Evolutionary conservation across 192 early-diverging fungal species (phyloP).

Genomic region (Dissophora ornata): DNA sequence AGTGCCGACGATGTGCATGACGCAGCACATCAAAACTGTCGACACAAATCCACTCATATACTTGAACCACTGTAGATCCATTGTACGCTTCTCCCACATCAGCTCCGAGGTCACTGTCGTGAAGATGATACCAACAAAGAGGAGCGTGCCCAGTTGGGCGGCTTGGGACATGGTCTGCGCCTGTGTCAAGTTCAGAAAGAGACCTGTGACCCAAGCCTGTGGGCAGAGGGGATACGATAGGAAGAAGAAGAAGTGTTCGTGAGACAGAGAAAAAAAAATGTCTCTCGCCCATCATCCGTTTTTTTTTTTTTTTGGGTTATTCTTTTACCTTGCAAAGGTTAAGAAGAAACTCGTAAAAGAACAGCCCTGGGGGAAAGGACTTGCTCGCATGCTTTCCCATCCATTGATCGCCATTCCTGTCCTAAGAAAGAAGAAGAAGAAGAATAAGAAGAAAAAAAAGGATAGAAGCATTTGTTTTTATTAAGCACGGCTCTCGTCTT

Average conservation of each 20-base stretch:
- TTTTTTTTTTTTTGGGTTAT: no score
- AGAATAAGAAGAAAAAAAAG: no score
- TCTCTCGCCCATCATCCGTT: no score
- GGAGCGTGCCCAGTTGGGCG: slow-evolving; percentile 12
- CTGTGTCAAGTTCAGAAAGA: slow-evolving; percentile 29
- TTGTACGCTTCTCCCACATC: slow-evolving; percentile 22
- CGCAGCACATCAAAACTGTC: background rate
- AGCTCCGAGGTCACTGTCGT: slow-evolving; percentile 4
- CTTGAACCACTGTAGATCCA: slow-evolving; percentile 11
- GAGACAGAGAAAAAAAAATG: slow-evolving; percentile 4
- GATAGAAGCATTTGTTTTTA: no score
- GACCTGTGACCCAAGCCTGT: slow-evolving; percentile 17
- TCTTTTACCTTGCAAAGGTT: slow-evolving; percentile 16
- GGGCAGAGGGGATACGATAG: background rate
- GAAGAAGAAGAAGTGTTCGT: background rate
- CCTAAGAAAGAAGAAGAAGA: no score
- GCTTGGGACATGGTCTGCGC: slow-evolving; percentile 8
- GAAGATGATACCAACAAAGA: slow-evolving; percentile 2
- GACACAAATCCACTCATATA: slow-evolving; percentile 6
- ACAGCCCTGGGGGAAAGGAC: background rate
- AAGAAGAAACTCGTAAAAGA: background rate
- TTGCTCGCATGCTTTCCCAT: slow-evolving; percentile 2
- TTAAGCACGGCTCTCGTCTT: no score
- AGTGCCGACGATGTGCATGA: slow-evolving; percentile 17
- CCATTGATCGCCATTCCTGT: slow-evolving; percentile 5